Conservation (phyloP, 768 basidiomycete species). For the Boletus vinaceobasis region DNA sequence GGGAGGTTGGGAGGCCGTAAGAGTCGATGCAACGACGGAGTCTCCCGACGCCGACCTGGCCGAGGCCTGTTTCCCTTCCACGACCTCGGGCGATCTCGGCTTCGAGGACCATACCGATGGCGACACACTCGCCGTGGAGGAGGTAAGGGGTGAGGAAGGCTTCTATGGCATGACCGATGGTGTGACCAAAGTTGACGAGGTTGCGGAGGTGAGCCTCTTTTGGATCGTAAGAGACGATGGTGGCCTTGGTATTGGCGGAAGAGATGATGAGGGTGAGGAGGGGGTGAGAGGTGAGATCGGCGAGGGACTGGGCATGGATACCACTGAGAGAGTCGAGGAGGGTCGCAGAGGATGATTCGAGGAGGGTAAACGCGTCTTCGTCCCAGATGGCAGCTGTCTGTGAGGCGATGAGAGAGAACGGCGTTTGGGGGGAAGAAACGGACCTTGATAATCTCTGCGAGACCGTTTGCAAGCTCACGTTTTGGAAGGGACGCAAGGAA, state of each 20-base stretch:
- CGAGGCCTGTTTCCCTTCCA: slow-evolving; percentile 58
- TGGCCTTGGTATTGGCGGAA: slow-evolving; percentile 92
- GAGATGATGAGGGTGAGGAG: slow-evolving; percentile 89
- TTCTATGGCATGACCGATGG: slow-evolving; percentile 97
- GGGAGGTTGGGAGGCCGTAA: slow-evolving; percentile 84
- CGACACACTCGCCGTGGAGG: slow-evolving; percentile 95
- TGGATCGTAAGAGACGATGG: slow-evolving; percentile 96
- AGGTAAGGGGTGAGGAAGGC: slow-evolving; percentile 91
- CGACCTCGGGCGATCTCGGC: slow-evolving; percentile 88
- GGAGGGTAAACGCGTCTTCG: slow-evolving; percentile 79
- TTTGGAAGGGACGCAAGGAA: slow-evolving; percentile 91
- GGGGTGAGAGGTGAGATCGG: slow-evolving; percentile 78
- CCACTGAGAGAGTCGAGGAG: slow-evolving; percentile 84
- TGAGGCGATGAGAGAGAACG: background rate
- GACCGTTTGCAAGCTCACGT: slow-evolving; percentile 96
- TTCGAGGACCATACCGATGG: slow-evolving; percentile 95
- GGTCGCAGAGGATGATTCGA: slow-evolving; percentile 82
- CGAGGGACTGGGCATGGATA: slow-evolving; percentile 42
- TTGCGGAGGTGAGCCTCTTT: slow-evolving; percentile 96
- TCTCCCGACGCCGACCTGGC: slow-evolving; percentile 90
- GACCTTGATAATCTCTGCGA: slow-evolving; percentile 98
- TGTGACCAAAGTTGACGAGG: slow-evolving; percentile 98
- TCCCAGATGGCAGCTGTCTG: slow-evolving; percentile 99
- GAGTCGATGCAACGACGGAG: slow-evolving; percentile 83
- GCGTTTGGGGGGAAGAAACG: slow-evolving; percentile 16